phyloP scores from a whole-genome alignment of 1,284 basidiomycete genomes.

The Mrakiaceae sp. region DNA sequence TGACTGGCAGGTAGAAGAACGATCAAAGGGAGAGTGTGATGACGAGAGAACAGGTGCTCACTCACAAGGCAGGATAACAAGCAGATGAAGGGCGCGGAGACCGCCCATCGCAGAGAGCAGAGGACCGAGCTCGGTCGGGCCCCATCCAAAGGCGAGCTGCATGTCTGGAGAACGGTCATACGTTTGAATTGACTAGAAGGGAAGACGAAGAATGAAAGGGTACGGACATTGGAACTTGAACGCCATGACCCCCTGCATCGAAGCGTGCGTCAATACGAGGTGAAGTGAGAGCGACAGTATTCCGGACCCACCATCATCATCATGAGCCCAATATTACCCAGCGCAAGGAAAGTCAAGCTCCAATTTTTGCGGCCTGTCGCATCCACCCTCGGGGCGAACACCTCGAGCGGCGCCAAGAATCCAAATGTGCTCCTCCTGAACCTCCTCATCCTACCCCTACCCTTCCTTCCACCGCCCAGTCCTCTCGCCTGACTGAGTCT shows the following conservation, averaged over 20 bases:
- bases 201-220: no score
- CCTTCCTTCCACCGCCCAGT: conserved; percentile 23
- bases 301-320: conserved; percentile 45
- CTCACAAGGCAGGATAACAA: conserved; percentile 49
- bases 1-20: conserved; percentile 21
- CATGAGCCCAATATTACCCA: conserved; percentile 45
- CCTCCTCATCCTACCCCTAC: conserved; percentile 25
- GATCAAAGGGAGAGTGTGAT: not conserved
- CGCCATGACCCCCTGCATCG: conserved; percentile 48
- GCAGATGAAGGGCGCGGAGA: conserved; percentile 49
- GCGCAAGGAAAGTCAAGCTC: conserved; percentile 51
- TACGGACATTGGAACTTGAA: conserved; percentile 51
- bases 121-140: conserved; percentile 62
- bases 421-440: conserved; percentile 34
- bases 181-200: no score
- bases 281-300: not conserved
- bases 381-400: conserved; percentile 49
- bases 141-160: conserved; percentile 56
- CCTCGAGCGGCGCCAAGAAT: conserved; percentile 52
- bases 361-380: conserved; percentile 45
- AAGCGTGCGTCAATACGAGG: not conserved
- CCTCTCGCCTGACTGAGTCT: conserved; percentile 26
- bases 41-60: not conserved
- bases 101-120: conserved; percentile 55
- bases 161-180: conserved; percentile 31